phyloP scores from a whole-genome alignment of 345 rosid genomes.

The Capsella bursapastoris region DNA sequence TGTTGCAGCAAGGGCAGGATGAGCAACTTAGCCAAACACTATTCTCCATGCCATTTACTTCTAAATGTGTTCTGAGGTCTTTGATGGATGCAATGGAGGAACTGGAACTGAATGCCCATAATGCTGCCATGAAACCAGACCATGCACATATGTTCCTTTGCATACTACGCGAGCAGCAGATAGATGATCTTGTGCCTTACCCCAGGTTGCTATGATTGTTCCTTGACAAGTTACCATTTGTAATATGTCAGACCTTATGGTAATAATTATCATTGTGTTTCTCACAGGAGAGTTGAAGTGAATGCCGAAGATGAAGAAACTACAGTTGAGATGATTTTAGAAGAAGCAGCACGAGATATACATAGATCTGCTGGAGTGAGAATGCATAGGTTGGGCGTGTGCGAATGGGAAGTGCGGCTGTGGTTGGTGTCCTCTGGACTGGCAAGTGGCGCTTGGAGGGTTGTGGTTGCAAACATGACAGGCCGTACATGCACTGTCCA shows the following conservation, averaged over 20 bases:
- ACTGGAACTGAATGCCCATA: slow-evolving; percentile 91
- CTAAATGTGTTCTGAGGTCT: slow-evolving; percentile 85
- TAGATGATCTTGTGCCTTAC: slow-evolving; percentile 87
- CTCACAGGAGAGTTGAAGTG: slow-evolving; percentile 80
- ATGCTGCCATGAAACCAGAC: slow-evolving; percentile 75
- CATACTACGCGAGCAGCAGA: slow-evolving; percentile 82
- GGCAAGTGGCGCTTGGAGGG: slow-evolving; percentile 98
- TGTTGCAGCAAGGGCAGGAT: slow-evolving; percentile 65
- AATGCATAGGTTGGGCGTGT: slow-evolving; percentile 91
- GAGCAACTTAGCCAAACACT: slow-evolving; percentile 51
- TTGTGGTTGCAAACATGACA: slow-evolving; percentile 82
- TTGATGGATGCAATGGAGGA: slow-evolving; percentile 96
- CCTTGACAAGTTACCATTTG: slow-evolving; percentile 19
- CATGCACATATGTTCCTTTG: slow-evolving; percentile 98
- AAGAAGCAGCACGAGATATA: slow-evolving; percentile 76
- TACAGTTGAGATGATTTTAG: slow-evolving; percentile 70
- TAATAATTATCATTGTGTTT: slow-evolving; percentile 40
- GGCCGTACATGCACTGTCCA: slow-evolving; percentile 93
- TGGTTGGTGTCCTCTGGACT: slow-evolving; percentile 84
- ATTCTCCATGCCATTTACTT: slow-evolving; percentile 66
- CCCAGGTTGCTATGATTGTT: slow-evolving; percentile 60
- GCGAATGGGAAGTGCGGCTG: slow-evolving; percentile 98
- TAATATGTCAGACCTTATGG: slow-evolving; percentile 12
- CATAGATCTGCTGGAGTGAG: slow-evolving; percentile 82
- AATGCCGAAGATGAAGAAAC: slow-evolving; percentile 72